Base-by-base conservation (phyloP, 805 yeast species). In the Sungouiella blattae region DNA sequence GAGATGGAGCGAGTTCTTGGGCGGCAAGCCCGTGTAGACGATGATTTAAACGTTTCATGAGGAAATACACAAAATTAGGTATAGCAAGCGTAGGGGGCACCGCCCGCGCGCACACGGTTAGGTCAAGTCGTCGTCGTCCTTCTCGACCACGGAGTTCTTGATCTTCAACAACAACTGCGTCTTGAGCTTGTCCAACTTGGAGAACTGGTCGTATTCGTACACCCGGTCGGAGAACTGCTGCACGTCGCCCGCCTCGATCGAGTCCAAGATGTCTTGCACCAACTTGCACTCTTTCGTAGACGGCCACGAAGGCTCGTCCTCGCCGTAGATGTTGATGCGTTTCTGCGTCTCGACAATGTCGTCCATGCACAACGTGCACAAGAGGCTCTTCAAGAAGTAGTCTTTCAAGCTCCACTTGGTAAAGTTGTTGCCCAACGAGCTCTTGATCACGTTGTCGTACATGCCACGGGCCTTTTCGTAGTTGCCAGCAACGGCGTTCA, bases 1-100 rank as follows among this genome's bases (percentile, higher is more conserved):
- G 57, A 78, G 97, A 65, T 93, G 99, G 99, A 87, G 95, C 67
- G 97, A 91, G 61, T 93, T 84, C 56, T 78, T 93, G 55, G 96
- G 95, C 40, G 95, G 95, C 35, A 89, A 87, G 72, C 93, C 94
- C 35, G 89, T 87, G 18, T 77, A 64, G 52, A 39, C 21, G 26
- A 30, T 22, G 9, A 9, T 7, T 6, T 20, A n/a, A n/a, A n/a
- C n/a, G n/a, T n/a, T n/a, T n/a, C n/a, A n/a, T n/a, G n/a, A n/a
- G n/a, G n/a, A n/a, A n/a, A n/a, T n/a, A n/a, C n/a, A n/a, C n/a
- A n/a, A n/a, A n/a, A n/a, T n/a, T n/a, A n/a, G n/a, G n/a, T n/a
- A n/a, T n/a, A n/a, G n/a, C n/a, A n/a, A n/a, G n/a, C n/a, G n/a
- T n/a, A n/a, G n/a, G n/a, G n/a, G n/a, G n/a, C n/a, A n/a, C n/a